phyloP scores from a whole-genome alignment of 1,284 basidiomycete species.

The Heterobasidion annosum region DNA sequence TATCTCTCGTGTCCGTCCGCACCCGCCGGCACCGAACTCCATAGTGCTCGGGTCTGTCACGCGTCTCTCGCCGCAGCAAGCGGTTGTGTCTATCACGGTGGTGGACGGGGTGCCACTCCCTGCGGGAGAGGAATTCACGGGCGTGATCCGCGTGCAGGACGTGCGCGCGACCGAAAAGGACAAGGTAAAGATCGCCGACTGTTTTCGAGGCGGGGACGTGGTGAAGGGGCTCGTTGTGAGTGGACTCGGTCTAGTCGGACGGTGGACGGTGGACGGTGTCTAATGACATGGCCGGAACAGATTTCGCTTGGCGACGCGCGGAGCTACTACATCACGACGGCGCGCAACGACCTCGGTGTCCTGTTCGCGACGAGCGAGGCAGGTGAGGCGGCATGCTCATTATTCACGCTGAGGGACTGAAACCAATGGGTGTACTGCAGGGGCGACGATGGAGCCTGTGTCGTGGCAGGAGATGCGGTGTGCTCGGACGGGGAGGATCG shows the following conservation, averaged over 20 bases:
- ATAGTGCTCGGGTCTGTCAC: conserved; percentile 76
- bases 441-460: conserved; percentile 74
- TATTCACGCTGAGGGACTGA: no score
- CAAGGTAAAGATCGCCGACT: conserved; percentile 88
- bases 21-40: conserved; percentile 63
- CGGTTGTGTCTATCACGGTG: conserved; percentile 80
- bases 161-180: conserved; percentile 90
- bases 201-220: conserved; percentile 94
- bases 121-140: conserved; percentile 87
- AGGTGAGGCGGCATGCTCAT: conserved; percentile 29
- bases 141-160: conserved; percentile 88
- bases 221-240: conserved; percentile 88
- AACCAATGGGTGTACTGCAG: no score
- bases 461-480: conserved; percentile 93
- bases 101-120: conserved; percentile 89
- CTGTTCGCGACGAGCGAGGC: conserved; percentile 81
- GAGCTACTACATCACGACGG: conserved; percentile 93
- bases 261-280: background rate
- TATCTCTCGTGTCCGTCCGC: conserved; percentile 52
- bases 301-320: conserved; percentile 89
- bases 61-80: conserved; percentile 83
- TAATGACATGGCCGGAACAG: conserved; percentile 27
- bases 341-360: conserved; percentile 89
- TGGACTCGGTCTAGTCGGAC: conserved; percentile 10
- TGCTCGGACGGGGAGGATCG: conserved; percentile 70